Evolutionary conservation across 73 alveolate species (phyloP), one percentile per base, ranked within the genome.

Genomic region (Paramecium octaurelia): DNA sequence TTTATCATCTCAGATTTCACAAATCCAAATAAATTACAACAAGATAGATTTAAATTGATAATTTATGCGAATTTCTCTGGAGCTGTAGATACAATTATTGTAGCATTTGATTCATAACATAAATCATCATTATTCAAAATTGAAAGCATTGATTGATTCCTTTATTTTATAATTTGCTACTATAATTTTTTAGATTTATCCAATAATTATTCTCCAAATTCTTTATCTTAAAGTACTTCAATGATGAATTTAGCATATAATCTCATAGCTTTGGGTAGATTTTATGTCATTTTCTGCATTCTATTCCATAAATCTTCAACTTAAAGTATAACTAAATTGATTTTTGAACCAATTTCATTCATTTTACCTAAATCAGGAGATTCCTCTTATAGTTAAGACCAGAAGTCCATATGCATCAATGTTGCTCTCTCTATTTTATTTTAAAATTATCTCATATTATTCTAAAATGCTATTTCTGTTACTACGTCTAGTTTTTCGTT

Each of bases 391-490:
- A 87, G 57, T 35, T 87, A 68, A 20, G 93, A 87, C 93, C 93
- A 87, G 46, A 87, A 87, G n/a, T 87, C 93, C 89, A 87, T 87
- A 87, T 87, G 93, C 68, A 64, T 64, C 24, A 87, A 57, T 6
- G 93, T 77, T 11, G 88, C 84, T 68, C 89, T 87, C n/a, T 87
- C 93, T 16, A 87, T 87, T 64, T 87, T 87, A 87, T 64, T 87
- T 68, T 87, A 40, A 71, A 87, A 64, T 1, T 21, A 27, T 87
- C 93, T 87, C 89, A 87, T 64, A 35, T 87, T 87, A 59, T 64
- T 87, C 20, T 87, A 87, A 31, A 87, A 87, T 44, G 93, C 93
- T 58, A 87, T 18, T 40, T 87, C 93, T 6, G 60, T 64, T 18
- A 50, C 93, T 2, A 87, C 69, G 20, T 87, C 93, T 36, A 60